A percentile compares a stretch with the other conserved stretches of the same genome.
Evolutionary conservation across 1,284 basidiomycete genomes (phyloP).

Genomic region (Boletellus dicymbophilus): DNA sequence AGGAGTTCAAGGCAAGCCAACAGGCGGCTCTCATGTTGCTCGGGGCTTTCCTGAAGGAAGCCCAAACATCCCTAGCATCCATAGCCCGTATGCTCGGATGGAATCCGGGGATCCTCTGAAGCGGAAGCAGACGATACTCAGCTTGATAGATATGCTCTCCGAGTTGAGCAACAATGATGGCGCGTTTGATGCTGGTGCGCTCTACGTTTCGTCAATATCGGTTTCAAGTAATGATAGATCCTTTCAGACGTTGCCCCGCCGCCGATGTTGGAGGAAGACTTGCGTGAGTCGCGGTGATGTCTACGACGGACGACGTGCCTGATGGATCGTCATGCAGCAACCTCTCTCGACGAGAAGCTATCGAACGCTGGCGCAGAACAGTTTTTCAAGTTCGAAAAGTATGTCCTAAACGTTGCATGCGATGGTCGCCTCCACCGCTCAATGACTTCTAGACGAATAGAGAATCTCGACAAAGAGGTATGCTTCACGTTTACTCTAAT

Average conservation of each 20-base stretch:
- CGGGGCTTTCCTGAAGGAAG: slow-evolving; percentile 36
- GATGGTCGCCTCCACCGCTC: background rate
- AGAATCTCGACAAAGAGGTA: slow-evolving; percentile 36
- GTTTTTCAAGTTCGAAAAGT: slow-evolving; percentile 35
- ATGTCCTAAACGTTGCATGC: slow-evolving; percentile 8
- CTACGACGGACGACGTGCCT: slow-evolving; percentile 2
- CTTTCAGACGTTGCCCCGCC: slow-evolving; percentile 36
- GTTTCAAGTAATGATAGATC: slow-evolving; percentile 5
- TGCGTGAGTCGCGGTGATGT: slow-evolving; percentile 39
- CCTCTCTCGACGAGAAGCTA: slow-evolving; percentile 34
- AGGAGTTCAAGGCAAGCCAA: slow-evolving; percentile 27
- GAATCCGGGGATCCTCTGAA: slow-evolving; percentile 33
- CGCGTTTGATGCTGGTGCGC: slow-evolving; percentile 45
- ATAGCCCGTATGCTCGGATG: slow-evolving; percentile 32
- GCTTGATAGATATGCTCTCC: slow-evolving; percentile 60
- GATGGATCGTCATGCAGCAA: slow-evolving; percentile 21
- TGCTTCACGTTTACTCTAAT: slow-evolving; percentile 1
- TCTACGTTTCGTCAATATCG: background rate
- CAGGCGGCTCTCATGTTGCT: slow-evolving; percentile 23
- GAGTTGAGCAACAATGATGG: slow-evolving; percentile 58
- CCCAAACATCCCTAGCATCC: slow-evolving; percentile 24
- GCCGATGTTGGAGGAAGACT: slow-evolving; percentile 60
- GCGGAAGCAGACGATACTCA: slow-evolving; percentile 64
- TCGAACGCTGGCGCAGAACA: slow-evolving; percentile 36
- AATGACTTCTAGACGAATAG: slow-evolving; percentile 27